Conservation (phyloP, 306 rosid species). For the Pyrus communis region DNA sequence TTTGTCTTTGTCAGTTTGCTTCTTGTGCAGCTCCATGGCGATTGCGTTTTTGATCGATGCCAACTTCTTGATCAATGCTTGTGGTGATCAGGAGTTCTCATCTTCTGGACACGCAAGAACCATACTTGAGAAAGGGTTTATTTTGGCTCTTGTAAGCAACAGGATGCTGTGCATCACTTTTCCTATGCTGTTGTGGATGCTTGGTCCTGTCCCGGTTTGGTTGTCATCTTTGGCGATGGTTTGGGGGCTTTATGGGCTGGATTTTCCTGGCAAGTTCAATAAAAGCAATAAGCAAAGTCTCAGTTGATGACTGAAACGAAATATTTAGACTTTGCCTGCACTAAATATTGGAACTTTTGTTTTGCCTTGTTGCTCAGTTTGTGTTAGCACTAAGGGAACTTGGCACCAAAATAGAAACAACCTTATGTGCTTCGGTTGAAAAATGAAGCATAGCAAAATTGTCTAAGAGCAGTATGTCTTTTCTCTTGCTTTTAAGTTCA, state of each 20-base stretch:
- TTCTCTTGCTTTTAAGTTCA: too few species aligned
- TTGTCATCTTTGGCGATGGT: conserved; percentile 48
- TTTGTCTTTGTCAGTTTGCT: conserved; percentile 45
- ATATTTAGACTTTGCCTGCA: not conserved
- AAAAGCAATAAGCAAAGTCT: conserved; percentile 5
- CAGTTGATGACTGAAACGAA: not conserved
- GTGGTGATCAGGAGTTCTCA: conserved; percentile 10
- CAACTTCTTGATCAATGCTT: conserved; percentile 41
- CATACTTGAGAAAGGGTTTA: conserved; percentile 55
- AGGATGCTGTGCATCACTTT: conserved; percentile 50
- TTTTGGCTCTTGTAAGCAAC: conserved; percentile 49
- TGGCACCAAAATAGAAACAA: too few species aligned
- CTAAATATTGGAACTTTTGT: not conserved
- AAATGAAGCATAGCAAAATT: too few species aligned
- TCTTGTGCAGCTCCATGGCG: conserved; percentile 67
- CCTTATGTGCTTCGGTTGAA: too few species aligned
- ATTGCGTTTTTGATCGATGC: conserved; percentile 57
- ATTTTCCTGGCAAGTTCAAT: conserved; percentile 40
- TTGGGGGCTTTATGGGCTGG: conserved; percentile 46
- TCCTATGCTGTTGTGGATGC: conserved; percentile 67
- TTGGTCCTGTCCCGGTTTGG: conserved; percentile 49
- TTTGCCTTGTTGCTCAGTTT: not conserved
- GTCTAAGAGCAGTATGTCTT: too few species aligned
- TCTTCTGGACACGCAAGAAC: conserved; percentile 16
- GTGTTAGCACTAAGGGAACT: not conserved